Conservation (phyloP, 306 rosid species). For the Acacia acuminata region DNA sequence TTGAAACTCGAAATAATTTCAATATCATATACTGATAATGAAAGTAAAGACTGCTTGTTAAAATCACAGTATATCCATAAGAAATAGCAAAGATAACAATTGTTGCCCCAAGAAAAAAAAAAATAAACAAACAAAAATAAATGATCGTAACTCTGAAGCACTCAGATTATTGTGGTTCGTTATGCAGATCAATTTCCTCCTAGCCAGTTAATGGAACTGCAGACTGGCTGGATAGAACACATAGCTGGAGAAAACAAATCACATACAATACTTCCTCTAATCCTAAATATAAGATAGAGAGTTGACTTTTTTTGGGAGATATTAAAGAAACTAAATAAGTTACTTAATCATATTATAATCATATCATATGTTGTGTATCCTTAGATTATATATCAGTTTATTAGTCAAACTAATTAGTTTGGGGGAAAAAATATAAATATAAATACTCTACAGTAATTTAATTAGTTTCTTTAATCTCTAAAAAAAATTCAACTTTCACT, state of each 20-base stretch:
- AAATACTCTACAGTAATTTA: no score
- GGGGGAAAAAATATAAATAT: no score
- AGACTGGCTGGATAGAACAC: background rate
- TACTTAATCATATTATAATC: no score
- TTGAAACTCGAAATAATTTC: constrained; percentile 1
- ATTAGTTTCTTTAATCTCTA: no score
- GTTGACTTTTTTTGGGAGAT: no score
- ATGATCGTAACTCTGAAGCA: background rate
- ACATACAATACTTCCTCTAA: background rate
- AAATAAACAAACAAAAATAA: background rate
- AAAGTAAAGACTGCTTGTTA: background rate
- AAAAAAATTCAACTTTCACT: no score
- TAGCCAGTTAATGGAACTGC: background rate
- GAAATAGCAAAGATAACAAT: background rate
- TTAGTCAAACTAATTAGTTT: no score
- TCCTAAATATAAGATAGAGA: no score
- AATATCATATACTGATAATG: background rate
- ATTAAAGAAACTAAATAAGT: no score
- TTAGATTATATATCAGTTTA: no score
- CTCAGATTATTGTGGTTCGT: background rate
- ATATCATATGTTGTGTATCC: no score
- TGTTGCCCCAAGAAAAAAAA: background rate
- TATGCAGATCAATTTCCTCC: constrained; percentile 12
- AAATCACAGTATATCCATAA: background rate
- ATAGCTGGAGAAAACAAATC: background rate